Evolutionary conservation across 768 basidiomycete species (phyloP), one percentile per base, ranked within the genome.

Genomic region (Phlegmacium glaucopus): DNA sequence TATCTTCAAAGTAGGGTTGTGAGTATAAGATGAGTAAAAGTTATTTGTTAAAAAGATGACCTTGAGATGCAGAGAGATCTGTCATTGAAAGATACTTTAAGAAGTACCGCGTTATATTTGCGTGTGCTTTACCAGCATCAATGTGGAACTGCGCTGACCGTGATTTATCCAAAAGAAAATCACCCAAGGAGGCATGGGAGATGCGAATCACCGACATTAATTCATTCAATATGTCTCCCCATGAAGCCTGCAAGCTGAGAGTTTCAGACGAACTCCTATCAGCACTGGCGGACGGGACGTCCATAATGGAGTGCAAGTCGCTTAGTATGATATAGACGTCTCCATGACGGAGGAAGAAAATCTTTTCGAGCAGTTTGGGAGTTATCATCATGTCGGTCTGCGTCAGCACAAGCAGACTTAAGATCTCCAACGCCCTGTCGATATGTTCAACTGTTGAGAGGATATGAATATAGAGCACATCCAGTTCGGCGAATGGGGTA

Each of bases 381-480:
- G 39, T 39, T 11, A 17, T 16, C 16, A 11, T 25, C 9, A 22
- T 22, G 4, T 44, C 16, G 4, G 4, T 47, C 12, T 42, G 49
- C 6, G 32, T 29, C 4, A 47, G 44, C 2, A 49, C n/a, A 9
- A 50, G 35, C 16, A 43, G 17, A 16, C 30, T 36, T 28, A 54
- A 48, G 4, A 54, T 11, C 7, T 51, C 42, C 16, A 47, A 37
- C 1, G 51, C 50, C 37, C 44, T 49, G n/a, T 47, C 47, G 12
- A 57, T 22, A 22, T 53, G 35, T 1, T 22, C 34, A n/a, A 53
- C 44, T 4, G 50, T 47, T 13, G 48, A 44, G 3, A 58, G 42
- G 17, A 58, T 55, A 37, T 55, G 53, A 5, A 22, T 29, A 44
- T 61, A 61, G 2, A 61, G 38, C 4, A 15, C 39, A 41, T 61